phyloP scores from a whole-genome alignment of 768 basidiomycete species.

The Myochromella boudieri region DNA sequence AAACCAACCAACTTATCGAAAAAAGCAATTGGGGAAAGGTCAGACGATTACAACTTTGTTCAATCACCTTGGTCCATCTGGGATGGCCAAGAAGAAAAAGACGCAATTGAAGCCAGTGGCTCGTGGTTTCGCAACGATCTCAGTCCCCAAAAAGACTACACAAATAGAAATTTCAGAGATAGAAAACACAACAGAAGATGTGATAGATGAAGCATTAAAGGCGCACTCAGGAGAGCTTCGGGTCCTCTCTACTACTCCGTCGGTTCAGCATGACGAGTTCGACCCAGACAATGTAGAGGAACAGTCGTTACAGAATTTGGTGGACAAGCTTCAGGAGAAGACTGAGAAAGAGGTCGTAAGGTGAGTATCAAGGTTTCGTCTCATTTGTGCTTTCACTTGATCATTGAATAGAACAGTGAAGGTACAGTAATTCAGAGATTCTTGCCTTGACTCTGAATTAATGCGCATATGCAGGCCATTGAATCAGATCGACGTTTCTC shows the following conservation, averaged over 20 bases:
- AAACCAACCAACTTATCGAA: neutral
- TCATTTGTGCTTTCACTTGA: neutral
- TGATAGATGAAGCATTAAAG: conserved; percentile 7
- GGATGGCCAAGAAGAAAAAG: conserved; percentile 86
- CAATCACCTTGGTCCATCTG: conserved; percentile 20
- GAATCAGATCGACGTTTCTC: conserved; percentile 81
- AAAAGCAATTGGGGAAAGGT: conserved; percentile 3
- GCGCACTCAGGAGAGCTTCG: conserved; percentile 2
- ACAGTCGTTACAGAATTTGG: conserved; percentile 62
- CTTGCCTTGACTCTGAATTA: neutral
- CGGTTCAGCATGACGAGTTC: conserved; percentile 25
- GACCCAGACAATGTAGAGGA: conserved; percentile 46
- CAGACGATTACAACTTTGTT: conserved; percentile 6
- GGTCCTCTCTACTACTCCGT: conserved; percentile 6
- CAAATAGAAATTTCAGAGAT: conserved; percentile 26
- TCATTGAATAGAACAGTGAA: conserved; percentile 31
- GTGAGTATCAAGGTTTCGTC: conserved; percentile 33
- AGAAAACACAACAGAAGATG: conserved; percentile 16
- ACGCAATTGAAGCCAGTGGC: conserved; percentile 71
- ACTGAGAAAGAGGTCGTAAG: conserved; percentile 82
- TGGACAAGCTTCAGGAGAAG: conserved; percentile 85
- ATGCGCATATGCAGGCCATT: conserved; percentile 52
- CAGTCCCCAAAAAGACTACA: conserved; percentile 73
- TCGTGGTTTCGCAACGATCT: conserved; percentile 81
- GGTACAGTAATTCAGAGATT: conserved; percentile 20